Evolutionary conservation across 768 basidiomycete species (phyloP), one percentile per base, ranked within the genome.

Genomic region (Hygrophorus russula): DNA sequence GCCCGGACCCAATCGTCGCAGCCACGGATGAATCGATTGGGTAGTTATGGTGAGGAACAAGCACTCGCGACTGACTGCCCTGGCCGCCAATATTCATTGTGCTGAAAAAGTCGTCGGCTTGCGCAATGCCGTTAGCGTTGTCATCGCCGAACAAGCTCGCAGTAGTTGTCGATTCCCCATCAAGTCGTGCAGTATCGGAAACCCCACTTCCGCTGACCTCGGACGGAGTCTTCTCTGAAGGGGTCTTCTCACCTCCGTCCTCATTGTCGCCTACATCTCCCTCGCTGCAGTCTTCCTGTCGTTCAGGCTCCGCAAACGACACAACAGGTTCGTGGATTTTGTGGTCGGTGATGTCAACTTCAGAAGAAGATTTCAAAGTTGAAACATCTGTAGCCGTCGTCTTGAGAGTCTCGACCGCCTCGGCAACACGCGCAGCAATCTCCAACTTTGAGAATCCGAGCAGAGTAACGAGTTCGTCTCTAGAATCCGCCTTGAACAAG

Each of bases 361-460:
- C 71, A 43, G 50, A 24, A 36, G 54, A 33, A 52, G 55, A 58
- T 51, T 62, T 47, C 56, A 60, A 50, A 2, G 58, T 53, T 8
- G 55, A 49, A 48, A 58, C 52, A 37, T 60, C 54, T 8, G 62
- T 60, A 10, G 64, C 62, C 1, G 67, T 51, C 11, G 66, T 65
- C 52, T 81, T 82, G 50, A 91, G 66, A 41, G 76, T 82, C 36
- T 82, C 76, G 36, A 93, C 75, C 9, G 91, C 90, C 49, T 87
- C 82, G 8, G 78, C 77, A 13, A 97, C 87, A 48, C 81, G 82
- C 3, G 69, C 63, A 2, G 78, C 78, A 13, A 96, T 76, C 49
- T 93, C 89, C 8, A 73, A 75, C 61, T 94, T 93, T 2, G 90
- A 93, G 60, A 93, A 97, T 0, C 93, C 94, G 11, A 99, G 72